Conservation (phyloP, 441 rosid genomes). For the Aquilaria agallochum region DNA sequence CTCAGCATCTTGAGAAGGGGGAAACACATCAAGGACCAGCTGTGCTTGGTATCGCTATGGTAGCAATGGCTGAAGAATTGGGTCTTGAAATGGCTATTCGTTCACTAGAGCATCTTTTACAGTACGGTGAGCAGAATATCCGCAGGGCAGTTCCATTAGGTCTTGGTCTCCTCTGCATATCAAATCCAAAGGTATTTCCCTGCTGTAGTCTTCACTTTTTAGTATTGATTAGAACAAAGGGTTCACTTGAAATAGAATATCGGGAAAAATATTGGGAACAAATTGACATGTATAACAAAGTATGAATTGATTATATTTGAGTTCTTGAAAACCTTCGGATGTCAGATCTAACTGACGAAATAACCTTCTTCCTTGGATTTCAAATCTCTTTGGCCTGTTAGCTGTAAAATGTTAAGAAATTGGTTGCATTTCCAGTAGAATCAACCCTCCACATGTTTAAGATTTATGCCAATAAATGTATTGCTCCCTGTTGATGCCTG, state of each 20-base stretch:
- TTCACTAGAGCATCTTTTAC: slow-evolving; percentile 87
- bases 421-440: no score
- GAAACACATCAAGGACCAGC: slow-evolving; percentile 94
- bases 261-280: no score
- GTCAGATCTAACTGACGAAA: not conserved
- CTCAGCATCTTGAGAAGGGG: slow-evolving; percentile 80
- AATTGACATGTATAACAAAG: no score
- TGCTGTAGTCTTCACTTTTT: no score
- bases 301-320: no score
- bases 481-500: slow-evolving; percentile 7
- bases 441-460: no score
- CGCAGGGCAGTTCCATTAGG: slow-evolving; percentile 94
- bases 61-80: slow-evolving; percentile 97
- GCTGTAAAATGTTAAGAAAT: no score
- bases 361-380: no score
- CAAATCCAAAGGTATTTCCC: slow-evolving; percentile 83
- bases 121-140: slow-evolving; percentile 86
- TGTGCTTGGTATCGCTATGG: slow-evolving; percentile 97
- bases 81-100: slow-evolving; percentile 97
- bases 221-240: no score
- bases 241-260: no score
- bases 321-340: no score
- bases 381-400: no score
- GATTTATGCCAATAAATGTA: not conserved
- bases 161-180: slow-evolving; percentile 94